Base-by-base conservation (phyloP, 805 yeast genomes). In the Barnettozyma vustinii region DNA sequence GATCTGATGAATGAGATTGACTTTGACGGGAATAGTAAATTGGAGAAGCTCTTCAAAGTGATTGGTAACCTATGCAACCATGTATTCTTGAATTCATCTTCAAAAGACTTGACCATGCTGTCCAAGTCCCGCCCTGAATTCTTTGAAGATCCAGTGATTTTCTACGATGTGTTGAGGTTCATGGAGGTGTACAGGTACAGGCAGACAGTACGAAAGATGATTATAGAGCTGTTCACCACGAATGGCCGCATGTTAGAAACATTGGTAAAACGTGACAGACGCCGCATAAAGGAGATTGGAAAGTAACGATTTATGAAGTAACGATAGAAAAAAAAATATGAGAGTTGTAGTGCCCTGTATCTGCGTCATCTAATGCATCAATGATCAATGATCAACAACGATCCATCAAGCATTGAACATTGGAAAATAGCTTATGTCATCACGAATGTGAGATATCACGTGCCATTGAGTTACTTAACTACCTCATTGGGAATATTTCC, bases 111-210 rank as follows among this genome's bases (percentile, higher is more conserved):
- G 48, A 76, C 76, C 9, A 71, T 72, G 27, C 56, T 87, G 48
- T 79, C 83, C 52, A 65, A 70, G 18, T 68, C 66, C 39, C 67
- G 73, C 48, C 81, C 83, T 1, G 70, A 71, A 9, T 62, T 74
- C 26, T 82, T 87, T 64, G 80, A 76, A 42, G 75, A 74, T 47
- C 75, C 79, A 12, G 76, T 71, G 2, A 64, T 86, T 45, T 80
- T 86, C 60, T 71, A 61, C 63, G 74, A 72, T 59, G 80, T 70
- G 45, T 70, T 72, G 65, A 72, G 67, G 47, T 73, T 70, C 57
- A 74, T 73, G 74, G 85, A 72, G 55, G 70, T 64, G 62, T 89
- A 67, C 71, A 75, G 74, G 43, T 86, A 80, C 64, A 77, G 83
- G 54, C 80, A 77, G 46, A 77, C 79, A 4, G 80, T 79, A 18